A percentile compares a stretch with the other conserved stretches of the same genome.
Conservation (phyloP, 768 basidiomycete genomes). For the Tubosaeta brunneosetosa region DNA sequence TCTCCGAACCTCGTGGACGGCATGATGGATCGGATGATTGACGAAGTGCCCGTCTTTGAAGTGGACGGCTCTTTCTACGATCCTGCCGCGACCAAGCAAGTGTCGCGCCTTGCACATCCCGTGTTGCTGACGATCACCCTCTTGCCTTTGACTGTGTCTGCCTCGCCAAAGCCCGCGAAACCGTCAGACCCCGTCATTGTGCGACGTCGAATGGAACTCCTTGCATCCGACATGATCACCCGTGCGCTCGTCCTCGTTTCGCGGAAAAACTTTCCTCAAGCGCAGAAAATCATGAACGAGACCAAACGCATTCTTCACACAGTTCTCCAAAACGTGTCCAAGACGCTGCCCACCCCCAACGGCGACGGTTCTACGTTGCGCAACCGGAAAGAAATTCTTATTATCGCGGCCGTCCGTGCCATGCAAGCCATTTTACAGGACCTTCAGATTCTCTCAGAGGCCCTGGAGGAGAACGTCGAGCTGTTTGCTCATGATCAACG, state of each 20-base stretch:
- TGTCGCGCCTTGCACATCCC: conserved; percentile 87
- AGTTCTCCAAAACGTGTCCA: conserved; percentile 79
- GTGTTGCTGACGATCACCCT: conserved; percentile 93
- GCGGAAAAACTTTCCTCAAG: conserved; percentile 84
- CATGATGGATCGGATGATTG: conserved; percentile 96
- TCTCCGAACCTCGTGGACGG: conserved; percentile 71
- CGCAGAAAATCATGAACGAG: conserved; percentile 84
- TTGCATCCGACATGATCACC: conserved; percentile 97
- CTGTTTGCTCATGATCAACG: conserved; percentile 90
- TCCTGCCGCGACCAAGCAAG: conserved; percentile 75
- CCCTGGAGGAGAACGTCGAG: conserved; percentile 86
- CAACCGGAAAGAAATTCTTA: conserved; percentile 75
- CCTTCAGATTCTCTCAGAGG: conserved; percentile 80
- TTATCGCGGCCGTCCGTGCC: conserved; percentile 67
- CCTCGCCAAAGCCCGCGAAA: conserved; percentile 33
- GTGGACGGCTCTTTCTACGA: conserved; percentile 96
- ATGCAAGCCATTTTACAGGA: conserved; percentile 85
- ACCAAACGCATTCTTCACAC: conserved; percentile 91
- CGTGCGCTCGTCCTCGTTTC: conserved; percentile 89
- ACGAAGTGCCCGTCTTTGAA: conserved; percentile 95
- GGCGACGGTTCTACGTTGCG: conserved; percentile 45
- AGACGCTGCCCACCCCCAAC: conserved; percentile 59
- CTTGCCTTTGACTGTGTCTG: conserved; percentile 46
- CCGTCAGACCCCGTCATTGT: conserved; percentile 86
- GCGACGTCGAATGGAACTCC: conserved; percentile 91